Percentiles rank a stretch among this genome's conserved stretches.
phyloP scores from a whole-genome alignment of 176 grass and related monocot genomes.

The Eragrostis curvula region DNA sequence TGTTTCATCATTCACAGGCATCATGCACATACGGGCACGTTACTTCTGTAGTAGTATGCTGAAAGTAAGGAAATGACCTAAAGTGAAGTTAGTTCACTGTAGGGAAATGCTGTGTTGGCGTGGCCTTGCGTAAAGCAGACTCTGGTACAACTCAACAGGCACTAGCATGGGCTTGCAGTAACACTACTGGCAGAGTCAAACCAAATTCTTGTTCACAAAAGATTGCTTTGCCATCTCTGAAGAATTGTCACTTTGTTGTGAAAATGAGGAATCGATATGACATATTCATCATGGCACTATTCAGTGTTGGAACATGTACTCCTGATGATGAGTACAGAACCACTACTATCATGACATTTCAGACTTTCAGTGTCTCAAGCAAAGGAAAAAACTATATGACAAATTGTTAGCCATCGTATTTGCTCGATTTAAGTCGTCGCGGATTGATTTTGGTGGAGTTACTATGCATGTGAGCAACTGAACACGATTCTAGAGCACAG shows the following conservation, averaged over 20 bases:
- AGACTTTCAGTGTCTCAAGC: background rate
- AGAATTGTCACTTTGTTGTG: conserved; percentile 4
- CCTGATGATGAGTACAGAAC: background rate
- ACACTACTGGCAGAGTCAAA: conserved; percentile 30
- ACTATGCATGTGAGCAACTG: background rate
- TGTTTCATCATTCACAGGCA: conserved; percentile 42
- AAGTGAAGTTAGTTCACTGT: conserved; percentile 16
- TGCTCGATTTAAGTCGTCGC: background rate
- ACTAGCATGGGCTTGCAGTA: conserved; percentile 26
- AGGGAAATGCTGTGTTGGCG: conserved; percentile 7
- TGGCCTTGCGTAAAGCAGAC: conserved; percentile 54
- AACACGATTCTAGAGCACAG: background rate
- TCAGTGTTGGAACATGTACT: background rate
- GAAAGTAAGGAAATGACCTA: conserved; percentile 3
- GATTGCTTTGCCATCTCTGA: conserved; percentile 29
- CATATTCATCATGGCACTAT: conserved; percentile 9
- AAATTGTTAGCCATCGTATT: background rate
- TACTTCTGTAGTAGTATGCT: conserved; percentile 1
- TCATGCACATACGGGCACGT: conserved; percentile 15
- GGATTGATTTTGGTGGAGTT: background rate
- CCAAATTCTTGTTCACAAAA: conserved; percentile 41
- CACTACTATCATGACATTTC: conserved; percentile 8
- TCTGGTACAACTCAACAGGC: conserved; percentile 6
- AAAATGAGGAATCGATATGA: conserved; percentile 24
- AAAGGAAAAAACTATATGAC: background rate